These are phyloP conservation scores for Candida odintsovae DNA, from an alignment of 805 yeast species.

Conservation along the genomic window DNA sequence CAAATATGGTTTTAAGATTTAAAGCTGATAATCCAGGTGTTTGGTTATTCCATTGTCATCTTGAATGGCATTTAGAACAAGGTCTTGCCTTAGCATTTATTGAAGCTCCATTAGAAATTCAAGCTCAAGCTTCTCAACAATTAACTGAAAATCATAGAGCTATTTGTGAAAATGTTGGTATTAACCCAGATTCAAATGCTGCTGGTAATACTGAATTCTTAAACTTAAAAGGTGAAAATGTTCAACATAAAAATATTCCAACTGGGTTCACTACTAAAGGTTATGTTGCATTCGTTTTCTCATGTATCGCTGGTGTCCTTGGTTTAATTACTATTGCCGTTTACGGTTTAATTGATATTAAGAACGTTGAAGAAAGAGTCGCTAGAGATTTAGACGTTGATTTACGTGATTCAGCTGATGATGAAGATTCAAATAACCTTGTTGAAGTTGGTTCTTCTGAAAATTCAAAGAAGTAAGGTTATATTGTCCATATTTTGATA, in stretches of 20 bases:
- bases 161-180: slow-evolving; percentile 54
- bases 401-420: slow-evolving; percentile 7
- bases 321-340: slow-evolving; percentile 73
- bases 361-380: slow-evolving; percentile 59
- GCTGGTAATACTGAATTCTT: slow-evolving; percentile 71
- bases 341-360: slow-evolving; percentile 84
- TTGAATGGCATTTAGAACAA: slow-evolving; percentile 97
- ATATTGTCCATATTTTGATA: not conserved
- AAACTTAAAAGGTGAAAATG: slow-evolving; percentile 70
- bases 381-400: slow-evolving; percentile 23
- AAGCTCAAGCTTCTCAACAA: slow-evolving; percentile 44
- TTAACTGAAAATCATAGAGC: slow-evolving; percentile 55
- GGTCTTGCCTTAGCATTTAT: slow-evolving; percentile 78
- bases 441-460: slow-evolving; percentile 3
- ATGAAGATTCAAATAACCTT: not conserved
- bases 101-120: slow-evolving; percentile 78
- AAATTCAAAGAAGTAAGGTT: not conserved
- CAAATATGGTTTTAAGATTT: slow-evolving; percentile 82
- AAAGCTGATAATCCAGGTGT: slow-evolving; percentile 95
- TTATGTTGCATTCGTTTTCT: slow-evolving; percentile 88
- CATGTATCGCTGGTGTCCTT: slow-evolving; percentile 76
- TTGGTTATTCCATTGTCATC: slow-evolving; percentile 98
- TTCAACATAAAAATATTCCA: slow-evolving; percentile 65
- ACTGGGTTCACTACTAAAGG: slow-evolving; percentile 93
- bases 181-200: slow-evolving; percentile 71